These are phyloP conservation scores for Suillus discolor DNA, from an alignment of 768 basidiomycete species.

Conservation along the genomic window DNA sequence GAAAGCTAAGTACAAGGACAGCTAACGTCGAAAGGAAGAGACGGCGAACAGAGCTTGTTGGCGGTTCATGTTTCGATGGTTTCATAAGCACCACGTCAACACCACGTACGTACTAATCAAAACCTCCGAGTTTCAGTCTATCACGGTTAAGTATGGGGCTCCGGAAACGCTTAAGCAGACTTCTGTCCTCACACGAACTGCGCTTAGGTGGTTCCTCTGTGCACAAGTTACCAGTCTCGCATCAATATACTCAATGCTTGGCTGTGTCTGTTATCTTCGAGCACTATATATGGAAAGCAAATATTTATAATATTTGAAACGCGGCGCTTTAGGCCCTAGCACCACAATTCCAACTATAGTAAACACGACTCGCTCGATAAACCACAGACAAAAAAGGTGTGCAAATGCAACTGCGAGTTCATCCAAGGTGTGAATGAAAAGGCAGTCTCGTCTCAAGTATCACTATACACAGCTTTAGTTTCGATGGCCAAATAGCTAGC, in stretches of 20 bases:
- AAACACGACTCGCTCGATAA: no score
- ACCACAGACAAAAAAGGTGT: no score
- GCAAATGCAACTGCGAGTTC: no score
- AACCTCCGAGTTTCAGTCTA: not conserved
- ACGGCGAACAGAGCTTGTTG: constrained; percentile 56
- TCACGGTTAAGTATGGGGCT: not conserved
- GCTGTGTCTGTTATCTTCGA: not conserved
- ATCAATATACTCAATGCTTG: not conserved
- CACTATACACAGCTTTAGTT: no score
- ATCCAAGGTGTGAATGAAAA: no score
- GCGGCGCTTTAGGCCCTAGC: no score
- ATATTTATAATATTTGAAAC: not conserved
- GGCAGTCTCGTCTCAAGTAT: no score
- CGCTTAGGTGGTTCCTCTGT: not conserved
- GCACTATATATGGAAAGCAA: not conserved
- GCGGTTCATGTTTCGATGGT: constrained; percentile 38
- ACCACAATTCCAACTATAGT: no score
- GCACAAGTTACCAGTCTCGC: not conserved
- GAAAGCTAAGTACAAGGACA: constrained; percentile 47
- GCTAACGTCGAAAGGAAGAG: constrained; percentile 50
- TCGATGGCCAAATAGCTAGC: no score
- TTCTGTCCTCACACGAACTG: not conserved
- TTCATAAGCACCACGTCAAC: not conserved
- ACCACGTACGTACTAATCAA: not conserved
- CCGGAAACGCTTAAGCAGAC: not conserved